Percentiles rank a stretch among this genome's conserved stretches.
Conservation (phyloP, 2,329 filamentous ascomycete genomes). For the Hypocrella siamensis region DNA sequence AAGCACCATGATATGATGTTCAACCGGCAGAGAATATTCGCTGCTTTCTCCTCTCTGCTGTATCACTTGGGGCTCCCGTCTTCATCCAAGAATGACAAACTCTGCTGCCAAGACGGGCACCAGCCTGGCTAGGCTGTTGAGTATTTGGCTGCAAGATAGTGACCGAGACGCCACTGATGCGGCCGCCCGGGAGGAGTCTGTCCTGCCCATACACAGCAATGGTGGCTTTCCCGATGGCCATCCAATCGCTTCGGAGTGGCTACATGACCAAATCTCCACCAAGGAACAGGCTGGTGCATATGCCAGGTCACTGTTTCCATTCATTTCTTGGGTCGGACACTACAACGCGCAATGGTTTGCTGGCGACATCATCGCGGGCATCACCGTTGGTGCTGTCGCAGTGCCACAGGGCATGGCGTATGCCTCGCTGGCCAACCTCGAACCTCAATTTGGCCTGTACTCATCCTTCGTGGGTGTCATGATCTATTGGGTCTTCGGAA, state of each 20-base stretch:
- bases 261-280: conserved; percentile 47
- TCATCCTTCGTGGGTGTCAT: conserved; percentile 93
- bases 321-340: conserved; percentile 69
- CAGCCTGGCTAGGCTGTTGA: conserved; percentile 60
- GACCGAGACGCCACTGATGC: conserved; percentile 33
- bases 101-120: too few relatives aligned
- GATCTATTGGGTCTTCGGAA: conserved; percentile 96
- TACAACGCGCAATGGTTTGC: conserved; percentile 85
- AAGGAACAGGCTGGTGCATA: conserved; percentile 42
- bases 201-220: conserved; percentile 55
- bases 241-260: conserved; percentile 59
- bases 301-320: conserved; percentile 63
- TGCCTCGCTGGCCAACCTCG: conserved; percentile 66
- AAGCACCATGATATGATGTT: too few relatives aligned
- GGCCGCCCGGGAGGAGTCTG: conserved; percentile 62
- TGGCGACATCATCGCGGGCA: conserved; percentile 73
- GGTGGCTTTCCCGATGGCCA: conserved; percentile 74
- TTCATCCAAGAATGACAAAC: too few relatives aligned
- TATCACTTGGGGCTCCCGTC: too few relatives aligned
- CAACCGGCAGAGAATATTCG: too few relatives aligned
- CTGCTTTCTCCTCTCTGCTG: too few relatives aligned
- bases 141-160: conserved; percentile 60
- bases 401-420: conserved; percentile 98
- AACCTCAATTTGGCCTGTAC: conserved; percentile 62
- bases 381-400: conserved; percentile 49